These are phyloP conservation scores for Stevia rebaudiana DNA, from an alignment of 140 eudicot species.

Conservation along the genomic window DNA sequence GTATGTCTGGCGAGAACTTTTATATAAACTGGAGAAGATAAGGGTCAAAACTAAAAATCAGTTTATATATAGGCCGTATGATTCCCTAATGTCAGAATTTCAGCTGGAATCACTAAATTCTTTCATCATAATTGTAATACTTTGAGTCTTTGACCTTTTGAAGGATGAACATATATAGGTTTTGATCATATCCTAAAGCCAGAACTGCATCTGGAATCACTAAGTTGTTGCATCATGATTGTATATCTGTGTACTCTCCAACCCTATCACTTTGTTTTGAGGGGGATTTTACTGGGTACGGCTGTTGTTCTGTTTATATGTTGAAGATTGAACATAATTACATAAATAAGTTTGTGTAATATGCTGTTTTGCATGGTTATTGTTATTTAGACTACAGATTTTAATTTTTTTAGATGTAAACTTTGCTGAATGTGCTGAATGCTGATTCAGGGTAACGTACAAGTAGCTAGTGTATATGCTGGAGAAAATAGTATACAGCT, in stretches of 20 bases:
- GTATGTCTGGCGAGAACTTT: not conserved
- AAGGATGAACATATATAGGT: no score
- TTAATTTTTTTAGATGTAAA: not conserved
- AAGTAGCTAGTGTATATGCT: slow-evolving; percentile 89
- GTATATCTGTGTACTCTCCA: not conserved
- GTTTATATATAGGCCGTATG: not conserved
- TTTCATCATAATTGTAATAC: no score
- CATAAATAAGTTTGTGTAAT: slow-evolving; percentile 3
- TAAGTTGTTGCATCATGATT: not conserved
- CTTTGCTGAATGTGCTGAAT: slow-evolving; percentile 16
- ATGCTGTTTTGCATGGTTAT: slow-evolving; percentile 4
- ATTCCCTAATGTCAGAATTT: not conserved
- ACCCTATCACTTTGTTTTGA: no score
- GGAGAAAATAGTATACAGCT: slow-evolving; percentile 65
- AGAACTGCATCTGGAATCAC: not conserved
- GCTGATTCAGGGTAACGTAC: slow-evolving; percentile 66
- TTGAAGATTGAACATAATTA: not conserved
- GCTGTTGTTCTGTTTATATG: no score
- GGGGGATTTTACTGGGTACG: no score
- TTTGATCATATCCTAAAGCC: slow-evolving; percentile 1
- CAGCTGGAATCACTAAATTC: no score
- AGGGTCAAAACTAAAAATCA: not conserved
- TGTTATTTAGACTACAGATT: not conserved
- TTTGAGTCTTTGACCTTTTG: no score
- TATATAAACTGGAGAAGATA: not conserved